phyloP scores from a whole-genome alignment of 2,329 filamentous ascomycete genomes.

The Leptographium lundbergii region DNA sequence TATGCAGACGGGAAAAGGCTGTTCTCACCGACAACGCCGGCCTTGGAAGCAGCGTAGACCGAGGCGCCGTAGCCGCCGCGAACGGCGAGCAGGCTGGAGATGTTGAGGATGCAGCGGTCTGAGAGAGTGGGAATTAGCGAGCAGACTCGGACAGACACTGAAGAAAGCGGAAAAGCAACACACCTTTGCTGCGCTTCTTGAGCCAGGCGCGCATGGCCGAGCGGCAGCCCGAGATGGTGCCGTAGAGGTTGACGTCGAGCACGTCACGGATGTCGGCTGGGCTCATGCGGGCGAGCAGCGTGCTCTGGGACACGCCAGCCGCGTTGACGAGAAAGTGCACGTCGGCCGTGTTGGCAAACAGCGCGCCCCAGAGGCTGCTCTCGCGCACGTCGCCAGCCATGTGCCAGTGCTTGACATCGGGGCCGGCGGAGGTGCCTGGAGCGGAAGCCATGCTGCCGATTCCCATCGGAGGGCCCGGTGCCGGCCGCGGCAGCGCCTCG shows the following conservation, averaged over 20 bases:
- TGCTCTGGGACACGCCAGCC: constrained; percentile 58
- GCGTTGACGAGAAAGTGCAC: constrained; percentile 60
- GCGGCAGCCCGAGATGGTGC: constrained; percentile 51
- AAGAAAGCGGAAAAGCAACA: not conserved
- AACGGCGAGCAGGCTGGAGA: constrained; percentile 61
- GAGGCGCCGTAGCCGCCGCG: constrained; percentile 57
- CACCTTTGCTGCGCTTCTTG: not conserved
- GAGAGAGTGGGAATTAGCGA: not conserved
- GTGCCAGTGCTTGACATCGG: not conserved
- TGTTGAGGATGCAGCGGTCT: constrained; percentile 58
- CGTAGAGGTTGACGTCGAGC: constrained; percentile 57
- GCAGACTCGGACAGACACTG: not conserved
- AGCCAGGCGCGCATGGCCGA: constrained; percentile 20
- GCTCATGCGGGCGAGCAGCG: constrained; percentile 44
- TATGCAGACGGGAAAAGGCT: no score
- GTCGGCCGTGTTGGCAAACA: constrained; percentile 3
- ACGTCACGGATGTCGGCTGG: constrained; percentile 40
- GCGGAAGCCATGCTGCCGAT: no score
- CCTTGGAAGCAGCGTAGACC: constrained; percentile 69
- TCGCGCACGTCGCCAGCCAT: constrained; percentile 14
- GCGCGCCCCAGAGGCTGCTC: constrained; percentile 9
- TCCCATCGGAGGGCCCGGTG: constrained; percentile 12
- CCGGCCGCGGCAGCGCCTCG: constrained; percentile 13
- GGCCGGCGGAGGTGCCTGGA: not conserved
- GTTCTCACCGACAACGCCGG: constrained; percentile 56